These are phyloP conservation scores for Nemania abortiva DNA, from an alignment of 2,329 filamentous ascomycete genomes.

Conservation along the genomic window DNA sequence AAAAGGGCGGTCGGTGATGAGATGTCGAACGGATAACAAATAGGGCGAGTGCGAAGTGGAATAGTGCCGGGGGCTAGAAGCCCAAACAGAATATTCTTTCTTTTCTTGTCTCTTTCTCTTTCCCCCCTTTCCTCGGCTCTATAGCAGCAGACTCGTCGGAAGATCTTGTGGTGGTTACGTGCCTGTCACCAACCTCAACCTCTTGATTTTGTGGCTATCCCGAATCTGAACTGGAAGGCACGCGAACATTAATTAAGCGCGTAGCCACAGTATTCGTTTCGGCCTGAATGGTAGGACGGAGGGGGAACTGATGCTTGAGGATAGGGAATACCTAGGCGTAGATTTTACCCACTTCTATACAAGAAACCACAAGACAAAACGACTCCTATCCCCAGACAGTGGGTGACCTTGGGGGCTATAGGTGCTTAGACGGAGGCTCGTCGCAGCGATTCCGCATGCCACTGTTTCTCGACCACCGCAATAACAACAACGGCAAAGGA, in stretches of 20 bases:
- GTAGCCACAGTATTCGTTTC: not conserved
- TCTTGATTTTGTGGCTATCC: slow-evolving; percentile 1
- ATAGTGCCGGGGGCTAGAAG: slow-evolving; percentile 1
- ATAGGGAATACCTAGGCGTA: not conserved
- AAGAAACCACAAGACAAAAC: slow-evolving; percentile 12
- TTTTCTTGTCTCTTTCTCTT: not conserved
- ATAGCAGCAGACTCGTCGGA: not conserved
- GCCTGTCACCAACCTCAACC: slow-evolving; percentile 17
- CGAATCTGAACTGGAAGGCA: slow-evolving; percentile 10
- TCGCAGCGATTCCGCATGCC: slow-evolving; percentile 8
- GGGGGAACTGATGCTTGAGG: not conserved
- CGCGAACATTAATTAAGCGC: slow-evolving; percentile 24
- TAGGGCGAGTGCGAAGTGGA: not conserved
- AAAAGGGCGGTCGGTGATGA: slow-evolving; percentile 16
- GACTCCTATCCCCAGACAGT: not conserved
- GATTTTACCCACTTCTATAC: slow-evolving; percentile 16
- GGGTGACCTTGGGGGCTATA: not conserved
- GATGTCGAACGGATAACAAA: not conserved
- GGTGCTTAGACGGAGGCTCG: not conserved
- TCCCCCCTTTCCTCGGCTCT: not conserved
- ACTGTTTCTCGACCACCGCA: slow-evolving; percentile 10
- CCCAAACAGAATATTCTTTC: not conserved
- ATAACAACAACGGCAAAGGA: slow-evolving; percentile 11
- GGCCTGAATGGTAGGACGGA: not conserved
- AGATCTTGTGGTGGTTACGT: not conserved